A percentile compares a stretch with the other conserved stretches of the same genome.
phyloP scores from a whole-genome alignment of 176 grass and related monocot genomes.

The Hordeum marinum region DNA sequence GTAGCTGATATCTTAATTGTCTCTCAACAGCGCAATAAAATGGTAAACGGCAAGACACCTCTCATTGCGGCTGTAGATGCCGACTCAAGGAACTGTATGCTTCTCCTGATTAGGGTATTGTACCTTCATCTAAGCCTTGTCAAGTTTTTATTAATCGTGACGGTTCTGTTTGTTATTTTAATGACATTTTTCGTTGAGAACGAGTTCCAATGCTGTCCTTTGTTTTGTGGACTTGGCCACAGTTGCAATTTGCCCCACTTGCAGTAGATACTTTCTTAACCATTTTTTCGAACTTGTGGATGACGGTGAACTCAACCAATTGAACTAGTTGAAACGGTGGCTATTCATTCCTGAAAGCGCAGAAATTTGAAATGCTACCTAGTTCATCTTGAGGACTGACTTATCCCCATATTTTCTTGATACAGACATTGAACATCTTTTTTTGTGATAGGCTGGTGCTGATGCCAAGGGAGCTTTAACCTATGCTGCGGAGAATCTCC shows the following conservation, averaged over 20 bases:
- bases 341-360: not conserved
- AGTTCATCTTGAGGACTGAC: not conserved
- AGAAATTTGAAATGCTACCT: not conserved
- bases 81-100: not conserved
- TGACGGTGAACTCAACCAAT: too few species aligned
- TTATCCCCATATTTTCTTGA: too few species aligned
- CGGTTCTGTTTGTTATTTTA: not conserved
- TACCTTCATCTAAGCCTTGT: not conserved
- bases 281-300: too few species aligned
- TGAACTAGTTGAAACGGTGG: not conserved
- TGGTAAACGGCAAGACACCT: not conserved
- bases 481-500: not conserved
- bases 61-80: not conserved
- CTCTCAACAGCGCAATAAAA: not conserved
- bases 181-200: not conserved
- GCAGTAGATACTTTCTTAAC: too few species aligned
- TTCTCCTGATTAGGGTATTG: not conserved
- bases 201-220: not conserved
- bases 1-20: not conserved
- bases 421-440: not conserved
- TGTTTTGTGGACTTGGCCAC: not conserved
- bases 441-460: constrained; percentile 7
- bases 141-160: not conserved
- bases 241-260: too few species aligned
- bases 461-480: not conserved